Conservation (phyloP, 192 early-diverging fungal species). For the Umbelopsis isabellina region DNA sequence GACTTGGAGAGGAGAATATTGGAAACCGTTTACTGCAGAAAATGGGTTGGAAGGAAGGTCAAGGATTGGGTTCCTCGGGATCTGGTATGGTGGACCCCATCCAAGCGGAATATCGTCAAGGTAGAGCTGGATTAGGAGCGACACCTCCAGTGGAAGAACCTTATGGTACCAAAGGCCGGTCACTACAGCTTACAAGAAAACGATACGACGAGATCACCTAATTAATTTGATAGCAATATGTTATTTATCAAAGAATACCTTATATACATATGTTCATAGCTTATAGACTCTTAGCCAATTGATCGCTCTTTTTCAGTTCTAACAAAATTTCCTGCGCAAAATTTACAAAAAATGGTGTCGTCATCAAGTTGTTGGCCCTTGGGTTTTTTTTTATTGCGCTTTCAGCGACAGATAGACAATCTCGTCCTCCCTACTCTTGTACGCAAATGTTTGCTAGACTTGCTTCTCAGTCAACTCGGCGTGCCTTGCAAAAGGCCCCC, state of each 20-base stretch:
- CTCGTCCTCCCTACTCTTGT: slow-evolving; percentile 26
- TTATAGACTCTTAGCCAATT: too few species aligned
- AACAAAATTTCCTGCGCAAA: neutral
- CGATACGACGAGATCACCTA: neutral
- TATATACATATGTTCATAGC: too few species aligned
- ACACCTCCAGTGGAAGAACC: neutral
- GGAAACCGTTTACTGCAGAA: slow-evolving; percentile 62
- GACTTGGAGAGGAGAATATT: slow-evolving; percentile 62
- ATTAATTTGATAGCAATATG: neutral
- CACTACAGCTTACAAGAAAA: neutral
- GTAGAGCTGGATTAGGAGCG: slow-evolving; percentile 49
- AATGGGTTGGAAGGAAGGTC: slow-evolving; percentile 74
- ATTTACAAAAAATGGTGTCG: neutral
- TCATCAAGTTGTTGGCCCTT: slow-evolving; percentile 21
- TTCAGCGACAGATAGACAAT: neutral
- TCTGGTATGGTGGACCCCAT: slow-evolving; percentile 89
- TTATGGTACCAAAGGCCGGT: neutral
- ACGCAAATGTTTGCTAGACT: slow-evolving; percentile 46
- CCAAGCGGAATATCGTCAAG: slow-evolving; percentile 65
- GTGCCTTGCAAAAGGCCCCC: slow-evolving; percentile 24
- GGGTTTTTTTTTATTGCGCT: slow-evolving; percentile 19
- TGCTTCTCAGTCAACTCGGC: slow-evolving; percentile 40
- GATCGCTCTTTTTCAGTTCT: neutral
- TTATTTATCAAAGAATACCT: too few species aligned
- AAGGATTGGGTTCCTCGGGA: slow-evolving; percentile 70